These are phyloP conservation scores for Botrytis cinerea DNA, from an alignment of 2,329 filamentous ascomycete species.

Conservation along the genomic window DNA sequence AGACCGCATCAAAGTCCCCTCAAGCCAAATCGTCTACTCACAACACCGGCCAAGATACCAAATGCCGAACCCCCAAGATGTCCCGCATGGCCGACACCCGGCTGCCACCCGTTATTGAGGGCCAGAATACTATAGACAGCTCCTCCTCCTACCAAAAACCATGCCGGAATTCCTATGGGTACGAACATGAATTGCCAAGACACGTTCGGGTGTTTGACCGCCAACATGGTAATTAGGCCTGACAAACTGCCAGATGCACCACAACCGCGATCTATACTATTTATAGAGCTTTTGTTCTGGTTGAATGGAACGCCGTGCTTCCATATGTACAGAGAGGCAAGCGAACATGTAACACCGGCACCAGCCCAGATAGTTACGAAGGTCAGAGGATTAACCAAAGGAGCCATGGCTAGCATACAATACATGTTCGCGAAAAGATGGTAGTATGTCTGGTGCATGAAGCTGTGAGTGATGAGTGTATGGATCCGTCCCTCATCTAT, in stretches of 20 bases:
- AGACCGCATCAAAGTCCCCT: not conserved
- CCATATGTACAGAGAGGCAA: constrained; percentile 7
- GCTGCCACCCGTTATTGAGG: constrained; percentile 12
- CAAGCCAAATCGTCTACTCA: not conserved
- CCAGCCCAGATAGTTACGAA: constrained; percentile 17
- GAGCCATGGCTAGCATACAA: not conserved
- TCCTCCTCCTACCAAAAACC: not conserved
- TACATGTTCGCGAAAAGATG: constrained; percentile 20
- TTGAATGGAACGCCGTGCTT: constrained; percentile 7
- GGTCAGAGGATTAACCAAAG: not conserved
- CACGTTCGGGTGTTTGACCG: not conserved
- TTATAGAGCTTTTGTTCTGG: not conserved
- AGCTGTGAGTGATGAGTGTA: constrained; percentile 12
- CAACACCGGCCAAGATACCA: constrained; percentile 5
- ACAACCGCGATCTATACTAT: not conserved
- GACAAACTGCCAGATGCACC: constrained; percentile 20
- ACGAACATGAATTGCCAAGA: not conserved
- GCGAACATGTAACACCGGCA: constrained; percentile 9
- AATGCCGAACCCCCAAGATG: constrained; percentile 21
- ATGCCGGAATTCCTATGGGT: constrained; percentile 2
- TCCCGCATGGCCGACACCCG: constrained; percentile 9
- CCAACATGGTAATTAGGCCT: not conserved
- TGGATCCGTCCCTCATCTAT: constrained; percentile 13
- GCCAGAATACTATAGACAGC: constrained; percentile 10
- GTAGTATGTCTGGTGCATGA: not conserved